phyloP scores from a whole-genome alignment of 2,329 filamentous ascomycete genomes.

The Fonsecaea pedrosoi region DNA sequence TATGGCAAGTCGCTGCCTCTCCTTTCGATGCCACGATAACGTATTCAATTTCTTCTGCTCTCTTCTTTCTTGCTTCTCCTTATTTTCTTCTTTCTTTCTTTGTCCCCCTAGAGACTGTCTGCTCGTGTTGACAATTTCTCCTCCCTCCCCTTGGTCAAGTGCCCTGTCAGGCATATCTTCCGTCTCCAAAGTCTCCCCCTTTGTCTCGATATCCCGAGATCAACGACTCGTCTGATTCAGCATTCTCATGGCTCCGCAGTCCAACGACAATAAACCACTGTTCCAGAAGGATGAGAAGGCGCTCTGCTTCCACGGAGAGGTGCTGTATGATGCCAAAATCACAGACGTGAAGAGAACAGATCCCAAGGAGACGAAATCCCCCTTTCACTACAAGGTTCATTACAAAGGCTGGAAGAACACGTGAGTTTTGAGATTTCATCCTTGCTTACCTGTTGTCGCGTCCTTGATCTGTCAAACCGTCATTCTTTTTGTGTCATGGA shows the following conservation, averaged over 20 bases:
- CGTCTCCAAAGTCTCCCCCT: background rate
- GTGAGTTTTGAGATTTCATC: constrained; percentile 56
- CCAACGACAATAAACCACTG: constrained; percentile 52
- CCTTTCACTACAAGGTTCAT: constrained; percentile 89
- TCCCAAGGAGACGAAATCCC: constrained; percentile 70
- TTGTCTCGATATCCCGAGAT: constrained; percentile 10
- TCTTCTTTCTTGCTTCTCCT: background rate
- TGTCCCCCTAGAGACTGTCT: background rate
- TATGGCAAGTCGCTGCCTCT: constrained; percentile 6
- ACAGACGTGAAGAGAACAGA: constrained; percentile 74
- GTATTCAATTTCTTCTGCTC: background rate
- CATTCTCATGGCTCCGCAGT: constrained; percentile 64
- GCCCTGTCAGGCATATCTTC: background rate
- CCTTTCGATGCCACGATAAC: background rate
- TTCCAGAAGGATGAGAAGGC: constrained; percentile 84
- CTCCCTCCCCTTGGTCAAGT: background rate
- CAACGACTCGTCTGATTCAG: constrained; percentile 46
- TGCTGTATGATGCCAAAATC: constrained; percentile 97
- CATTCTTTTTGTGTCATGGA: background rate
- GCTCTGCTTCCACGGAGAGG: constrained; percentile 94
- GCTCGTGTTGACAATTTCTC: background rate
- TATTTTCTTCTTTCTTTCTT: background rate
- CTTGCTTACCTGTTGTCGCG: background rate
- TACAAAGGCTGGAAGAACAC: constrained; percentile 99
- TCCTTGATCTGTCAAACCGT: background rate